Conservation (phyloP, 2,329 filamentous ascomycete genomes). For the Xylariaceae sp. region DNA sequence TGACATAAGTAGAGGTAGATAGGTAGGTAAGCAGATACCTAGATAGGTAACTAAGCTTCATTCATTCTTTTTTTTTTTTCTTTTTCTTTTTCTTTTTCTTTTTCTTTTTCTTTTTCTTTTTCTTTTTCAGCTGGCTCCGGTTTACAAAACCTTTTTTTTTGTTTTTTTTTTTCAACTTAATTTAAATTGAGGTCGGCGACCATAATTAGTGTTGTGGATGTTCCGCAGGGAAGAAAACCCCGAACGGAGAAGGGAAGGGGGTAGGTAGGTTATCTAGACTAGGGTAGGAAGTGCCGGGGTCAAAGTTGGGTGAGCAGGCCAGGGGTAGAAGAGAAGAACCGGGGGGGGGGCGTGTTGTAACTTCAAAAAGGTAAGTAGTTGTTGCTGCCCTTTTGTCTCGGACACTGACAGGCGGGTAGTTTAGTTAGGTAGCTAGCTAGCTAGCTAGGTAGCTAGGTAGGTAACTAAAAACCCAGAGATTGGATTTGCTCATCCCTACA, state of each 20-base stretch:
- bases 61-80: too few species aligned
- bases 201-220: not conserved
- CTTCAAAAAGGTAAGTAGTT: too few species aligned
- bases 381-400: not conserved
- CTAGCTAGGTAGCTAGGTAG: too few species aligned
- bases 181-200: constrained; percentile 18
- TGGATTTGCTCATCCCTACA: too few species aligned
- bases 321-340: too few species aligned
- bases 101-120: not conserved
- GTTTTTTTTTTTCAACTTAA: constrained; percentile 16
- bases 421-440: not conserved
- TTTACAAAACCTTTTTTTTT: not conserved
- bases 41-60: too few species aligned
- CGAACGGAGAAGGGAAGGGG: constrained; percentile 1
- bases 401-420: not conserved
- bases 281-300: not conserved
- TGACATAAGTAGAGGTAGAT: too few species aligned
- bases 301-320: too few species aligned
- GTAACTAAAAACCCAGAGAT: too few species aligned
- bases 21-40: too few species aligned
- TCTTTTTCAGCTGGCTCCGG: not conserved
- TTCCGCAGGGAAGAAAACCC: constrained; percentile 13
- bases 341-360: not conserved
- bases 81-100: too few species aligned
- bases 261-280: not conserved